A percentile compares a stretch with the other conserved stretches of the same genome.
Evolutionary conservation across 148 eudicot species (phyloP).

Genomic region (Tetragonia tetragonoides): DNA sequence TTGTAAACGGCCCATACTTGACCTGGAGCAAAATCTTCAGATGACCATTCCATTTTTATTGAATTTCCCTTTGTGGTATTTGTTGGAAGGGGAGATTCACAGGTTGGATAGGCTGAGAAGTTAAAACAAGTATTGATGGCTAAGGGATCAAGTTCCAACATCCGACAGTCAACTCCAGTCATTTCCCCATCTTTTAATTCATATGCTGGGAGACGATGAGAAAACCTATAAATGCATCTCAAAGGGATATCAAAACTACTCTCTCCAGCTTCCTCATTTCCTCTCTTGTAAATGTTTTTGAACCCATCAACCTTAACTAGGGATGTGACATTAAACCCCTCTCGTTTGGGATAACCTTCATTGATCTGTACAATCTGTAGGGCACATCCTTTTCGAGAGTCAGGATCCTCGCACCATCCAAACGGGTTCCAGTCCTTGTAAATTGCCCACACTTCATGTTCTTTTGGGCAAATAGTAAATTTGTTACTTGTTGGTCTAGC

Average conservation of each 20-base stretch:
- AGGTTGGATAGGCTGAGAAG: conserved; percentile 7
- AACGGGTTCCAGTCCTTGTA: conserved; percentile 52
- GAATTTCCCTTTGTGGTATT: conserved; percentile 1
- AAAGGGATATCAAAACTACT: conserved; percentile 32
- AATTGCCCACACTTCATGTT: conserved; percentile 65
- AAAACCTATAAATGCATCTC: conserved; percentile 37
- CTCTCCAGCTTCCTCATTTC: conserved; percentile 9
- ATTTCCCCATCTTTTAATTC: conserved; percentile 38
- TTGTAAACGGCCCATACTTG: conserved; percentile 36
- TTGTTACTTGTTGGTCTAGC: conserved; percentile 38
- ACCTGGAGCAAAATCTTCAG: conserved; percentile 23
- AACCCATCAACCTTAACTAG: conserved; percentile 25
- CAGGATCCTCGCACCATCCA: conserved; percentile 47
- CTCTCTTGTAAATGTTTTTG: conserved; percentile 16
- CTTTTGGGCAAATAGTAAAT: conserved; percentile 48
- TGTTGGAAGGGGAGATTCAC: background rate
- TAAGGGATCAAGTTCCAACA: conserved; percentile 39
- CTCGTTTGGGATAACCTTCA: conserved; percentile 26
- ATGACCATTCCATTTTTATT: conserved; percentile 27
- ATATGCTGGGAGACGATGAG: conserved; percentile 50
- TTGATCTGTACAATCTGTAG: conserved; percentile 45
- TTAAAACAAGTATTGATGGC: conserved; percentile 11
- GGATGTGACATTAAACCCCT: conserved; percentile 15
- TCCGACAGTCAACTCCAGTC: conserved; percentile 30
- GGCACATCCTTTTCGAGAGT: conserved; percentile 36